Base-by-base conservation (phyloP, 1,284 basidiomycete genomes). In the Sporisorium iseilematis-ciliati region DNA sequence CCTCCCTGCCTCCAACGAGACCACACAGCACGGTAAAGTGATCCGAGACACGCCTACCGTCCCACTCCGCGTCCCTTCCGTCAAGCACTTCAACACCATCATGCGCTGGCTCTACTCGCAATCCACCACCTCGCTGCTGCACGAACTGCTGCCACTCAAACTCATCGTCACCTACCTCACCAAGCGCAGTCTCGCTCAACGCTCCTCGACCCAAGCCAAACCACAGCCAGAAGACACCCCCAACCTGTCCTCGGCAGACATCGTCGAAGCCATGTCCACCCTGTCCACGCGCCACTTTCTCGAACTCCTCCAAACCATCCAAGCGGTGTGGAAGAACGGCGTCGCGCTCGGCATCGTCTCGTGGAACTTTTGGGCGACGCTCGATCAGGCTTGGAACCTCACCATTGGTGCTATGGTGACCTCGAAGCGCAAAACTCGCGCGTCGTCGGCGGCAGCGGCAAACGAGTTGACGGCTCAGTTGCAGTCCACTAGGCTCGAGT, bases 261-360 rank as follows among this genome's bases (percentile, higher is more conserved):
- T 74, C n/a, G 57, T 65, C 38, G 58, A 58, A 29, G 71, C 72
- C 43, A 53, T 77, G 55, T 69, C 75, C 12, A 50, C 57, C 8
- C 11, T 75, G 42, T 54, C 71, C 48, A 77, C 67, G 6, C 52
- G 43, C 6, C 20, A 50, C 4, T 69, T 75, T 21, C 67, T 77
- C 43, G 65, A 64, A 10, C 18, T 41, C n/a, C 58, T 72, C 18
- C 60, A 68, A 40, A 46, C 42, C 21, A 68, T 77, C 60, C 75
- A 77, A 35, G 55, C 59, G 1, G 66, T 71, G 23, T 77, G 75
- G 75, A 72, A 70, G 46, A 77, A 75, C 65, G 75, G 72, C 33
- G 71, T 62, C 1, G 75, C 75, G 7, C 38, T 77, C n/a, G 75
- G 75, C 51, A 65, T 77, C 56, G 42, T 66, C 46, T 60, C 67